Conservation (phyloP, 192 early-diverging fungal species). For the Backusella luteola region DNA sequence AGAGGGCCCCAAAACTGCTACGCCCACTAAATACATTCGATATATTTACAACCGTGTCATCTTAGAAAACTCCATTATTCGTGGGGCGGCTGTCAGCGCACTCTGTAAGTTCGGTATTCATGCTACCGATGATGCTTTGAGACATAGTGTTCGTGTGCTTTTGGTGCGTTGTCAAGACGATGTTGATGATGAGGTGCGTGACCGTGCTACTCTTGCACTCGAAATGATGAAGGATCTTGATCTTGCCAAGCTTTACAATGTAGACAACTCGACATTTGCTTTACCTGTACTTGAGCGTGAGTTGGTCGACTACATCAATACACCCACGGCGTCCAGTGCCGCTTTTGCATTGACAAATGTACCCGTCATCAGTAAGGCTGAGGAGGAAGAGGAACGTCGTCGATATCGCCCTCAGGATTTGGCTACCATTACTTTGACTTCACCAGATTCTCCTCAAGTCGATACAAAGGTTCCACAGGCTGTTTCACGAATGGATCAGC, state of each 20-base stretch:
- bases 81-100: conserved; percentile 94
- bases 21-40: conserved; percentile 94
- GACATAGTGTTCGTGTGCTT: conserved; percentile 78
- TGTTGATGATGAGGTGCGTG: conserved; percentile 97
- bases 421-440: conserved; percentile 29
- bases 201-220: conserved; percentile 89
- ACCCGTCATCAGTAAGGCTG: conserved; percentile 80
- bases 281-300: conserved; percentile 83
- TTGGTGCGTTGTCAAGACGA: conserved; percentile 92
- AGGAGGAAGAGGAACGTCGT: conserved; percentile 80
- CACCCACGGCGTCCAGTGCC: conserved; percentile 54
- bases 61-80: conserved; percentile 93
- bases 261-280: conserved; percentile 77
- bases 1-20: conserved; percentile 89
- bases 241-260: conserved; percentile 41
- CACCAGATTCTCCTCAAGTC: conserved; percentile 23
- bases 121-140: conserved; percentile 66
- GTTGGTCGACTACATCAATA: conserved; percentile 83
- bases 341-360: conserved; percentile 78
- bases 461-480: neutral
- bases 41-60: conserved; percentile 99
- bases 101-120: conserved; percentile 92
- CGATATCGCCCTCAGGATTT: conserved; percentile 41
- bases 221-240: conserved; percentile 69
- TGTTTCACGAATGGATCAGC: conserved; percentile 50